Evolutionary conservation across 306 rosid genomes (phyloP).

Genomic region (Prunus armeniaca): DNA sequence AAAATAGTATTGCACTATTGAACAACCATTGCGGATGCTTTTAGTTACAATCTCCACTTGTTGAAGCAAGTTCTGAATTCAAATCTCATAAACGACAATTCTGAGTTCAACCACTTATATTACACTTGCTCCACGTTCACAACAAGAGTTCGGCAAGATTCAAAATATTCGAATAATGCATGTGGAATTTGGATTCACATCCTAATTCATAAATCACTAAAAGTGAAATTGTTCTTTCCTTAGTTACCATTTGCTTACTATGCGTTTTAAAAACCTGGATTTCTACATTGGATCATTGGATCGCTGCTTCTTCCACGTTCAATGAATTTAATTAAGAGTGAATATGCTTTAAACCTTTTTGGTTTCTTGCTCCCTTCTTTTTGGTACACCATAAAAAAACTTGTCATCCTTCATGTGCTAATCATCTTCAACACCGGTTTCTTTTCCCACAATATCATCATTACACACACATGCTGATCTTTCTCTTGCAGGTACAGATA

Average conservation of each 20-base stretch:
- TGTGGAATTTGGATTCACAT: background rate
- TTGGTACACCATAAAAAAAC: background rate
- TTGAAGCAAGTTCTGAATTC: background rate
- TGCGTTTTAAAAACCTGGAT: background rate
- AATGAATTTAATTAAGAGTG: background rate
- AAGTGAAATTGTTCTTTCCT: background rate
- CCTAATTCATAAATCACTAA: background rate
- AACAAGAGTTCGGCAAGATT: background rate
- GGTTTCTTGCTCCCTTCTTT: background rate
- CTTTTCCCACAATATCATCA: background rate
- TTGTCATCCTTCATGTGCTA: background rate
- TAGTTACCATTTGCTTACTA: background rate
- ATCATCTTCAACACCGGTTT: background rate
- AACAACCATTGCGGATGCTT: too few species aligned
- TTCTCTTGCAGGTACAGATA: background rate
- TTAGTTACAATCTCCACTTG: background rate
- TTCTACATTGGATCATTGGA: background rate
- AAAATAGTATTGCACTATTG: too few species aligned
- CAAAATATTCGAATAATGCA: background rate
- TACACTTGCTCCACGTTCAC: too few species aligned
- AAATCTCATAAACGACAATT: background rate
- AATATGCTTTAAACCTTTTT: background rate
- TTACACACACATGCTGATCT: background rate
- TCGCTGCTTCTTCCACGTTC: background rate
- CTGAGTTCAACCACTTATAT: too few species aligned